Evolutionary conservation across 176 grass and related monocot species (phyloP), one percentile per base, ranked within the genome.

Genomic region (Poa annua): DNA sequence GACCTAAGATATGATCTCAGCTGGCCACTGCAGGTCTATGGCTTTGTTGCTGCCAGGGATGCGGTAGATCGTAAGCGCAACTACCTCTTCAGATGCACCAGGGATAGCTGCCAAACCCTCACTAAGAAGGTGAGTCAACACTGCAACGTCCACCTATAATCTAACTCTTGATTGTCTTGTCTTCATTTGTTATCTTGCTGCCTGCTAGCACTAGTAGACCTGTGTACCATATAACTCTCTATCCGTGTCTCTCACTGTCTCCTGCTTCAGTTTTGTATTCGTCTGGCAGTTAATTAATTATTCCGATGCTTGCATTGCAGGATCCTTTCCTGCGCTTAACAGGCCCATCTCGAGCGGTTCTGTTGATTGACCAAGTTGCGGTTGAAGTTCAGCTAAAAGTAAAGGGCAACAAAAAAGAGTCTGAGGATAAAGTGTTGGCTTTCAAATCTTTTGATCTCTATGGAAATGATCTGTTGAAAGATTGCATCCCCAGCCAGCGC

Each of bases 241-340:
- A 41, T 41, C 36, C 10, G 35, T 41, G 29, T 29, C 29, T 29
- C 29, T 29, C 29, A 29, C 29, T 29, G 29, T 29, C 29, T 29
- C 1, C 2, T 70, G 36, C 38, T 70, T 70, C 19, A 70, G 20
- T 39, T 14, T 44, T 44, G 20, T n/a, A 66, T 11, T 69, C 21
- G 7, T 21, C 7, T 20, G 4, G 34, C 7, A 41, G 29, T 19
- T 36, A 20, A 36, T 20, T 41, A 41, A 41, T 69, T 69, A 70
- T 70, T 70, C 36, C 13, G 66, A 22, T 44, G 36, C 19, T 70
- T 70, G 20, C 36, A 70, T 44, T 70, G 66, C 38, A 70, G 38
- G 66, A 70, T 70, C 66, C 66, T 13, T 70, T 70, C 39, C 13
- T 70, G 66, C 36, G 38, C 38, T 22, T 70, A 44, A 70, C 66